A percentile compares a stretch with the other conserved stretches of the same genome.
phyloP scores from a whole-genome alignment of 805 yeast genomes.

The Ogataea polymorpha region DNA sequence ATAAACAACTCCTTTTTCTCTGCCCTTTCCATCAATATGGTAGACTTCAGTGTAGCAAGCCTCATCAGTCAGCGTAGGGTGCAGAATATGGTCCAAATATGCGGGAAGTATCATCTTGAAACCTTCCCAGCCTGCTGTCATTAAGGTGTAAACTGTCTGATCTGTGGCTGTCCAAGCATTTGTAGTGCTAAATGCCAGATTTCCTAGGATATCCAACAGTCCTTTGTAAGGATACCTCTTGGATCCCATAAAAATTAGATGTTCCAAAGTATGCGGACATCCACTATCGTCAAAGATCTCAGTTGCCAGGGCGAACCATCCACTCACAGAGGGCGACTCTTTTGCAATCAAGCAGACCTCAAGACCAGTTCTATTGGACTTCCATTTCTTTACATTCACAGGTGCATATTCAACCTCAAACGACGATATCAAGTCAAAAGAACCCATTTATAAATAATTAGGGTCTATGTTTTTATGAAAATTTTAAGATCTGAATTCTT shows the following conservation, averaged over 20 bases:
- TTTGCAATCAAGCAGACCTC: conserved; percentile 74
- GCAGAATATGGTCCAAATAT: conserved; percentile 80
- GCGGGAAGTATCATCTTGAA: conserved; percentile 80
- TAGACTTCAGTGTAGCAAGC: conserved; percentile 94
- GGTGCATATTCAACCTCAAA: conserved; percentile 78
- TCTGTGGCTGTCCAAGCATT: conserved; percentile 98
- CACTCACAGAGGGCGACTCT: conserved; percentile 84
- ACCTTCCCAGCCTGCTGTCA: conserved; percentile 96
- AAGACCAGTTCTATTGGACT: conserved; percentile 75
- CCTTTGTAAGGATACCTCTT: conserved; percentile 89
- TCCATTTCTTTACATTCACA: conserved; percentile 68
- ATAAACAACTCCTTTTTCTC: conserved; percentile 94
- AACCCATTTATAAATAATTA: conserved; percentile 18
- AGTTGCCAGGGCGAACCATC: conserved; percentile 95
- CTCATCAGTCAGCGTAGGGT: conserved; percentile 84
- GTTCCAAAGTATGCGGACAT: conserved; percentile 94
- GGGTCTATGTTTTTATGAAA: conserved; percentile 2
- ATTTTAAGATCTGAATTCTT: background rate
- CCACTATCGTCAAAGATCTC: conserved; percentile 87
- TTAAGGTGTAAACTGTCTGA: conserved; percentile 88
- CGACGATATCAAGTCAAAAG: conserved; percentile 42
- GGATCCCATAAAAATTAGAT: conserved; percentile 92
- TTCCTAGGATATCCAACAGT: conserved; percentile 80
- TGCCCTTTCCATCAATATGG: conserved; percentile 86
- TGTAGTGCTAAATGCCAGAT: conserved; percentile 77